Evolutionary conservation across 2,329 filamentous ascomycete species (phyloP), one percentile per base, ranked within the genome.

Genomic region (Ophiostoma novo-ulmi): DNA sequence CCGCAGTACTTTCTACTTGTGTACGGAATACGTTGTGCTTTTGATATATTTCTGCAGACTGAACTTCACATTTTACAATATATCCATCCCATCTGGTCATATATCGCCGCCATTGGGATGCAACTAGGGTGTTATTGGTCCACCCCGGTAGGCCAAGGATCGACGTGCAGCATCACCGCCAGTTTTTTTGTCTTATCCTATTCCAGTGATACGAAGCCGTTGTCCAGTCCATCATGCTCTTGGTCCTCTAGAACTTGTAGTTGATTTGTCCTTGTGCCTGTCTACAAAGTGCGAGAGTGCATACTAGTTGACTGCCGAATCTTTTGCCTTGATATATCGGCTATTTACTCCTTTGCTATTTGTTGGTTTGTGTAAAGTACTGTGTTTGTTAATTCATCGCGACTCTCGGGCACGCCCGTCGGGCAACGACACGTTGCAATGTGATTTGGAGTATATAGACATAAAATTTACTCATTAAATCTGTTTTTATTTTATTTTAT

Each of bases 121-220:
- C 22, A 31, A 61, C 55, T 55, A 35, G 55, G 55, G 55, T 35
- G 55, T 61, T 61, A 61, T 61, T n/a, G 35, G 55, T 22, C 52
- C 52, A 58, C n/a, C 52, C 20, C 7, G 22, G 22, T 17, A 17
- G 26, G 26, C 22, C 55, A 35, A 61, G 26, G 55, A 61, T 61
- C 55, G 52, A 58, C 52, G 26, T 61, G 55, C 55, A 61, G 55
- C 22, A 61, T 58, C 52, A 61, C 55, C 55, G 55, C 55, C 55
- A 35, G 26, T 61, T 14, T 35, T 10, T 10, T 35, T 44, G n/a
- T 65, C 63, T 48, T 67, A 26, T 55, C 64, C 38, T 14, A n/a
- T n/a, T n/a, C n/a, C n/a, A n/a, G 13, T 61, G 5, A 8, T 31
- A 61, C 22, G 55, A 6, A 4, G 26, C 55, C 10, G 55, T 61